Evolutionary conservation across 2,329 filamentous ascomycete species (phyloP).

Genomic region (Fusarium sp.): DNA sequence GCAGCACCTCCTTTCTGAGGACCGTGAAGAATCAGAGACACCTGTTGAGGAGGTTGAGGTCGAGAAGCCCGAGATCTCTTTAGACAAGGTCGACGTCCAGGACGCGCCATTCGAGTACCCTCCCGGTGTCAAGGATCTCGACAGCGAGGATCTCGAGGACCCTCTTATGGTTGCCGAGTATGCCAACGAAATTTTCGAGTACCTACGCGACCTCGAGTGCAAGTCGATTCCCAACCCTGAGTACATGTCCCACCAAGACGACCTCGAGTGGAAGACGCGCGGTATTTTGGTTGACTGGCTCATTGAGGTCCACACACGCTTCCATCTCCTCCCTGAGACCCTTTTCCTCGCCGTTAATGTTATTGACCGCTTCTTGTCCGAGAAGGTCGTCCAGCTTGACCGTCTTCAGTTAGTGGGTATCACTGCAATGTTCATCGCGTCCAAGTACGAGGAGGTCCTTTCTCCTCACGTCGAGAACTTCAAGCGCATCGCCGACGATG

Average conservation of each 20-base stretch:
- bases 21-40: conserved; percentile 56
- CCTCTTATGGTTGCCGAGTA: conserved; percentile 99
- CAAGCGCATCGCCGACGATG: conserved; percentile 95
- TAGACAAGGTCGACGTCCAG: conserved; percentile 34
- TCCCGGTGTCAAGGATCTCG: conserved; percentile 72
- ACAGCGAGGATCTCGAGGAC: conserved; percentile 90
- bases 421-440: conserved; percentile 99
- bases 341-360: conserved; percentile 98
- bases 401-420: conserved; percentile 96
- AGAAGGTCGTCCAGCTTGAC: conserved; percentile 95
- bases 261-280: conserved; percentile 98
- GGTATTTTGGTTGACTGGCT: conserved; percentile 98
- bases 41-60: conserved; percentile 46
- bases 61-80: conserved; percentile 19
- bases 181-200: conserved; percentile 96
- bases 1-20: conserved; percentile 56
- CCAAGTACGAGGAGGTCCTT: conserved; percentile 98
- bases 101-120: conserved; percentile 31
- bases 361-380: conserved; percentile 96
- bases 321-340: conserved; percentile 94
- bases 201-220: conserved; percentile 87
- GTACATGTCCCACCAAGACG: conserved; percentile 95
- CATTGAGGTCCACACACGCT: conserved; percentile 97
- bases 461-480: conserved; percentile 98
- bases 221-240: conserved; percentile 85